Evolutionary conservation across 176 grass and related monocot species (phyloP).

Genomic region (Rhynchospora tenuis): DNA sequence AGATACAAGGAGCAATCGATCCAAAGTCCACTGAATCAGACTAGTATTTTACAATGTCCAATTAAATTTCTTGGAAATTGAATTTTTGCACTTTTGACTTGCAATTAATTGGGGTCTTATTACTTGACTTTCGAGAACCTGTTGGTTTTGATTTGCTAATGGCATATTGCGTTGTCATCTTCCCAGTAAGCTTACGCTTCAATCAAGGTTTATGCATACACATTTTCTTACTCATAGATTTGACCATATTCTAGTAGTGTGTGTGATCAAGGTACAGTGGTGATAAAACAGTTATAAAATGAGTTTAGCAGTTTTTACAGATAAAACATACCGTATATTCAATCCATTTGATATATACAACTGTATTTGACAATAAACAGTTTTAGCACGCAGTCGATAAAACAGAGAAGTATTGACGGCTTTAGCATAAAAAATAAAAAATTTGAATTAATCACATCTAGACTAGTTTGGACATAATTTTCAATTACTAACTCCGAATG

Average conservation of each 20-base stretch:
- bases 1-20: background rate
- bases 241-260: background rate
- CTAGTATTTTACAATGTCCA: background rate
- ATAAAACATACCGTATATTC: too few species aligned
- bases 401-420: too few species aligned
- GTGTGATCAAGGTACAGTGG: too few species aligned
- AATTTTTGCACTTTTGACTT: constrained; percentile 10
- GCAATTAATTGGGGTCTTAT: constrained; percentile 2
- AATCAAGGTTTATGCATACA: background rate
- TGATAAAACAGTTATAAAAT: too few species aligned
- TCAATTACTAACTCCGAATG: too few species aligned
- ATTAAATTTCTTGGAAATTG: background rate
- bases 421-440: too few species aligned
- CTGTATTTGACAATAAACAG: too few species aligned
- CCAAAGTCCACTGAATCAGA: background rate
- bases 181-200: background rate
- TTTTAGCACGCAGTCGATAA: too few species aligned
- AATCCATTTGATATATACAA: too few species aligned
- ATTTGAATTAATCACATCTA: too few species aligned
- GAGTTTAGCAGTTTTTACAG: too few species aligned
- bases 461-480: too few species aligned
- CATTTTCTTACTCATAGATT: background rate
- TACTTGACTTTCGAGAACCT: constrained; percentile 3
- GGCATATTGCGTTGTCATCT: background rate
- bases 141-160: background rate